These are phyloP conservation scores for Thelephora ganbajun DNA, from an alignment of 768 basidiomycete species.

Conservation along the genomic window DNA sequence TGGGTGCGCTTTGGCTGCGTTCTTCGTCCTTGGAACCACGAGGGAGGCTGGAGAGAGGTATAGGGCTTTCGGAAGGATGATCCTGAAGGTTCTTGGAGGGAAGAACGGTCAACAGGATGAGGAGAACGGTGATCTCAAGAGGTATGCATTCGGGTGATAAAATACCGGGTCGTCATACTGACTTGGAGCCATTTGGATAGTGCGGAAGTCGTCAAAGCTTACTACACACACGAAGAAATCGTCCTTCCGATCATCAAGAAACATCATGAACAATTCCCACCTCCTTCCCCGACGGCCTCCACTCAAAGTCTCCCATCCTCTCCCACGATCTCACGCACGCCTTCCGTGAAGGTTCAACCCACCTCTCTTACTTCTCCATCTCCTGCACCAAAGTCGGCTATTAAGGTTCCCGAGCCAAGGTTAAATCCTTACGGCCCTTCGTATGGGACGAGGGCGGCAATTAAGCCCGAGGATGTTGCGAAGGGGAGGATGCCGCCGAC, in stretches of 20 bases:
- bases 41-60: not conserved
- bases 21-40: not conserved
- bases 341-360: slow-evolving; percentile 1
- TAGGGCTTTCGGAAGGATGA: not conserved
- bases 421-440: slow-evolving; percentile 4
- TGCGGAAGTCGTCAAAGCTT: not conserved
- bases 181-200: too few relatives aligned
- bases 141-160: slow-evolving; percentile 1
- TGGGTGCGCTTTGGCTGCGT: not conserved
- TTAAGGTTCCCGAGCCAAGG: slow-evolving; percentile 5
- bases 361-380: not conserved
- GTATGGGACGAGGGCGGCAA: not conserved
- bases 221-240: not conserved
- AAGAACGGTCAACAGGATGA: not conserved
- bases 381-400: slow-evolving; percentile 1
- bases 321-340: slow-evolving; percentile 2
- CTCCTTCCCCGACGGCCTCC: slow-evolving; percentile 6
- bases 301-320: slow-evolving; percentile 5
- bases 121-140: not conserved
- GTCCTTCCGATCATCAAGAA: slow-evolving; percentile 1
- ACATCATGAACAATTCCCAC: not conserved
- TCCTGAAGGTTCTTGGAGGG: not conserved
- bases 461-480: not conserved
- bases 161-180: too few relatives aligned
- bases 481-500: not conserved